Base-by-base conservation (phyloP, 2,329 filamentous ascomycete species). In the Diplodia seriata region DNA sequence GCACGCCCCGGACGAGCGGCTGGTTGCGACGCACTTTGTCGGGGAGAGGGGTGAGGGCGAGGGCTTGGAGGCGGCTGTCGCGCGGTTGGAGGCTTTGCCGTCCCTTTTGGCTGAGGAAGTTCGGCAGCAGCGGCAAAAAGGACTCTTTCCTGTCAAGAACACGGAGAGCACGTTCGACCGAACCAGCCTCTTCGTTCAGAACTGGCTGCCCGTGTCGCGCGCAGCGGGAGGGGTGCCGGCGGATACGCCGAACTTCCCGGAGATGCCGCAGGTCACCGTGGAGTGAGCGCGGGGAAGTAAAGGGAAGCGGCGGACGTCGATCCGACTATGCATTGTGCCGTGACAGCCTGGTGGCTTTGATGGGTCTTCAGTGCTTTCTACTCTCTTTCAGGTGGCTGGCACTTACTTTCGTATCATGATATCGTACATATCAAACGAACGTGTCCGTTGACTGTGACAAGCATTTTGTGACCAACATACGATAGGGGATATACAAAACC, bases 171-270 rank as follows among this genome's bases (percentile, higher is more conserved):
- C 14, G 15, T 33, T 55, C 29, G 53, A 55, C 53, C 53, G 53
- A 14, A 55, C 53, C 29, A 55, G 53, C 29, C 9, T 33, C 4
- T 55, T 55, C 29, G n/a, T 55, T 6, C 26, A 55, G 53, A 55
- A 36, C 26, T 36, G 53, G 31, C 53, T 55, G 14, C 53, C 53
- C 26, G 29, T 33, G 53, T 36, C 53, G 15, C 53, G 15, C 12
- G 29, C 18, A 2, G 53, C 29, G 7, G 53, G 26, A 18, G 18
- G 26, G 18, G 53, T 31, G 14, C 53, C 26, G 4, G 14, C 14
- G 29, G 29, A 29, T 33, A 55, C 53, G 6, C 26, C 29, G 2
- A 55, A 55, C 29, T 55, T 55, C 29, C 53, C 29, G 6, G 31
- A n/a, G 6, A 29, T 55, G 18, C 53, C 29, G 15, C 53, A 36